These are phyloP conservation scores for Tetracladium setigerum DNA, from an alignment of 495 filamentous ascomycete genomes.

Conservation along the genomic window DNA sequence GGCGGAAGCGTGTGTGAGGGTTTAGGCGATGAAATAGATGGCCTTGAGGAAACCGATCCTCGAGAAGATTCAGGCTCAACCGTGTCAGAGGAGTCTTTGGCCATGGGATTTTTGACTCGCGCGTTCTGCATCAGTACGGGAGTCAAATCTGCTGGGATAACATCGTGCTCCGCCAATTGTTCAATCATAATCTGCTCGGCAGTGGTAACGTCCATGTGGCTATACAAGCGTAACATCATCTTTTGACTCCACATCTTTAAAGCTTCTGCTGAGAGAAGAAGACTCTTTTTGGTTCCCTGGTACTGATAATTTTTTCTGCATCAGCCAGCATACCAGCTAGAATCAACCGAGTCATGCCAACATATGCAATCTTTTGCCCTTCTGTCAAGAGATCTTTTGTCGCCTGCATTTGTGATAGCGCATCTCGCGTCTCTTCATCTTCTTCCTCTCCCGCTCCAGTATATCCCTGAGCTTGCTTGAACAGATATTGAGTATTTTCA, in stretches of 20 bases:
- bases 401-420: slow-evolving; percentile 83
- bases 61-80: slow-evolving; percentile 9
- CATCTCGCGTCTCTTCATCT: slow-evolving; percentile 76
- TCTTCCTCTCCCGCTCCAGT: slow-evolving; percentile 50
- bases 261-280: slow-evolving; percentile 60
- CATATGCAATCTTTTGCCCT: slow-evolving; percentile 93
- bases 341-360: slow-evolving; percentile 74
- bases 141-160: slow-evolving; percentile 74
- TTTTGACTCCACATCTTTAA: slow-evolving; percentile 96
- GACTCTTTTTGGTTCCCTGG: slow-evolving; percentile 54
- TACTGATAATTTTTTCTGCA: slow-evolving; percentile 45
- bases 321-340: slow-evolving; percentile 71
- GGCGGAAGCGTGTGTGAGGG: slow-evolving; percentile 10
- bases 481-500: slow-evolving; percentile 93
- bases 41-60: slow-evolving; percentile 11
- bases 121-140: slow-evolving; percentile 87
- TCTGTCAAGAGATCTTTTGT: slow-evolving; percentile 95
- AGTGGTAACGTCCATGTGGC: slow-evolving; percentile 90
- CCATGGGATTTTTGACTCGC: slow-evolving; percentile 88
- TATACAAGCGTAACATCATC: slow-evolving; percentile 89
- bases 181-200: slow-evolving; percentile 98
- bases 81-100: slow-evolving; percentile 28
- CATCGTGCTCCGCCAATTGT: slow-evolving; percentile 87
- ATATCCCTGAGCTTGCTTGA: slow-evolving; percentile 58
- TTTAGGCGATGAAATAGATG: slow-evolving; percentile 20